Conservation (phyloP, 345 rosid species). For the Dipteronia sinensis region DNA sequence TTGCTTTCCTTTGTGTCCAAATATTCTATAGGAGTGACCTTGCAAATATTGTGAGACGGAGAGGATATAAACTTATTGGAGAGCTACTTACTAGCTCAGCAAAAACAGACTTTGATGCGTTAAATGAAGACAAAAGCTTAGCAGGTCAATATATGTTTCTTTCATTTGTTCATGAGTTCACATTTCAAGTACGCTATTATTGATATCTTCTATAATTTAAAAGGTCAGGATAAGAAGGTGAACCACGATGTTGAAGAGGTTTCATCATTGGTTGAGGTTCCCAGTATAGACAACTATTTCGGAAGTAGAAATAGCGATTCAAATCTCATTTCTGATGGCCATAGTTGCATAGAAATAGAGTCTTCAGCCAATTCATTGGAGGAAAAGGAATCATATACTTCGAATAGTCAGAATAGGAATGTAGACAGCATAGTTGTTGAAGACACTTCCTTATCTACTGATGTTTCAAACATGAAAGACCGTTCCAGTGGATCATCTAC, state of each 20-base stretch:
- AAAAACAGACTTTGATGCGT: conserved; percentile 27
- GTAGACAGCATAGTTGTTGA: conserved; percentile 15
- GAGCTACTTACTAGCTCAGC: conserved; percentile 61
- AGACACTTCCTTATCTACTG: conserved; percentile 11
- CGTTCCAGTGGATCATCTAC: conserved; percentile 10
- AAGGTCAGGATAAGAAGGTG: conserved; percentile 35
- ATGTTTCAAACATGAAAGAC: conserved; percentile 7
- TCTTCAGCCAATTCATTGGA: conserved; percentile 29
- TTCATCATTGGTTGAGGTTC: conserved; percentile 25
- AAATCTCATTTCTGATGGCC: conserved; percentile 22
- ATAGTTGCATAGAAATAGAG: conserved; percentile 20
- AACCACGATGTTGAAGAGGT: conserved; percentile 20
- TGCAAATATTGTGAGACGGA: conserved; percentile 81
- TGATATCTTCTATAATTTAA: conserved; percentile 24
- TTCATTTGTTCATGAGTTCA: conserved; percentile 1
- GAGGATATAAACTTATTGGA: conserved; percentile 72
- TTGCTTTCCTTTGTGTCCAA: conserved; percentile 13
- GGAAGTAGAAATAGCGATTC: conserved; percentile 23
- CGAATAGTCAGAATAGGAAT: conserved; percentile 19
- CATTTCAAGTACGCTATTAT: conserved; percentile 13
- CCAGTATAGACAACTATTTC: conserved; percentile 15
- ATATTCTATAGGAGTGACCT: conserved; percentile 69
- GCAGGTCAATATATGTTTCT: conserved; percentile 46
- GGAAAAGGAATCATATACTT: conserved; percentile 33
- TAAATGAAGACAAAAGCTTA: conserved; percentile 22